Evolutionary conservation across 208 protist genomes (phyloP).

Genomic region (Naegleria gruberi): DNA sequence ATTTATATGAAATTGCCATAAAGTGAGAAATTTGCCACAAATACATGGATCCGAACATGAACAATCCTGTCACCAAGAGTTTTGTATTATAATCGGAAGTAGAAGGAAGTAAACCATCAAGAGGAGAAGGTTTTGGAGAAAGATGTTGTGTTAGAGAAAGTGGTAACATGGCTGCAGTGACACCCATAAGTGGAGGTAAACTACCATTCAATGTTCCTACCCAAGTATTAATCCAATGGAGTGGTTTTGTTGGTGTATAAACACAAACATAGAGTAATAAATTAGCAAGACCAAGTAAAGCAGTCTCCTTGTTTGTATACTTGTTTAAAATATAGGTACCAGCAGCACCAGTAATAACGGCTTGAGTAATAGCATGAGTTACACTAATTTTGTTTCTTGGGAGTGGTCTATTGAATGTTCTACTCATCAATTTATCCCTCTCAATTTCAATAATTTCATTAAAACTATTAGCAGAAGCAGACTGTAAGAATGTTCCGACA

Average conservation of each 20-base stretch:
- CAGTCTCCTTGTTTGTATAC: not conserved
- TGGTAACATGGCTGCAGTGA: not conserved
- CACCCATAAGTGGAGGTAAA: slow-evolving; percentile 8
- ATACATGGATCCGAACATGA: slow-evolving; percentile 7
- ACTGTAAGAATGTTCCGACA: slow-evolving; percentile 13
- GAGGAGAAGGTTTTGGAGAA: not conserved
- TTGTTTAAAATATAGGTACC: not conserved
- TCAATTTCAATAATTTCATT: slow-evolving; percentile 17
- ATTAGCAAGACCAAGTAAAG: not conserved
- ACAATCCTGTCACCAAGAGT: not conserved
- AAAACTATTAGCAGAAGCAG: slow-evolving; percentile 13
- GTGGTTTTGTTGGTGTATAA: not conserved
- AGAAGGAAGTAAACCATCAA: not conserved
- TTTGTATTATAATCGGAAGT: not conserved
- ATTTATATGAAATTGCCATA: slow-evolving; percentile 8
- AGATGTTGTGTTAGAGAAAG: not conserved
- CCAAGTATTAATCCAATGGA: slow-evolving; percentile 14
- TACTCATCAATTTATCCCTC: slow-evolving; percentile 1
- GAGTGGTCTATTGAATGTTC: slow-evolving; percentile 8
- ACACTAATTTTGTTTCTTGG: not conserved
- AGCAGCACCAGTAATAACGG: not conserved
- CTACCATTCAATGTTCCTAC: slow-evolving; percentile 6
- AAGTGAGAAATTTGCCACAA: slow-evolving; percentile 22
- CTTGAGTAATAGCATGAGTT: not conserved
- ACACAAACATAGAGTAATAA: not conserved